A percentile compares a stretch with the other conserved stretches of the same genome.
Evolutionary conservation across 1,284 basidiomycete species (phyloP).

Genomic region (Ganoderma lucidum): DNA sequence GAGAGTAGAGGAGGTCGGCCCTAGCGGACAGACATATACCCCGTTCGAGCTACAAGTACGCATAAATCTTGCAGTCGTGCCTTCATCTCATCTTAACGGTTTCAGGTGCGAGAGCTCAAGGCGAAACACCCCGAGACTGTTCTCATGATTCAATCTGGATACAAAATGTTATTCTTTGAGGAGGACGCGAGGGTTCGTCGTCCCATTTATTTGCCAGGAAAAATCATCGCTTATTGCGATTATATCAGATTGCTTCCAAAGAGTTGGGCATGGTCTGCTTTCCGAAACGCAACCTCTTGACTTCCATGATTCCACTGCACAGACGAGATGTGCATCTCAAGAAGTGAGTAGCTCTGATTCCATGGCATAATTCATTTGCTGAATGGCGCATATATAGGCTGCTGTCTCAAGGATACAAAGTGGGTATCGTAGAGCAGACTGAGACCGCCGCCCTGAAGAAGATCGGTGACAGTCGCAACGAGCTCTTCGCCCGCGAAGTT

Average conservation of each 20-base stretch:
- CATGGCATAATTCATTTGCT: neutral
- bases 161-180: slow-evolving; percentile 90
- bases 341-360: slow-evolving; percentile 60
- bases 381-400: slow-evolving; percentile 56
- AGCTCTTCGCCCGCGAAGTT: slow-evolving; percentile 84
- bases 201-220: neutral
- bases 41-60: slow-evolving; percentile 84
- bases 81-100: neutral
- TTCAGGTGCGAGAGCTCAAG: slow-evolving; percentile 75
- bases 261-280: slow-evolving; percentile 88
- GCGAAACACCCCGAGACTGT: slow-evolving; percentile 78
- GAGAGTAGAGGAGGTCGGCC: slow-evolving; percentile 66
- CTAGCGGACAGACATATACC: slow-evolving; percentile 83
- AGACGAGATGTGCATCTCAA: slow-evolving; percentile 88
- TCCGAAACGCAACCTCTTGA: slow-evolving; percentile 80
- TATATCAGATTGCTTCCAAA: slow-evolving; percentile 73
- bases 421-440: slow-evolving; percentile 92
- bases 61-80: neutral
- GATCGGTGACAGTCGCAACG: slow-evolving; percentile 82
- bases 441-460: slow-evolving; percentile 98
- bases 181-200: slow-evolving; percentile 83
- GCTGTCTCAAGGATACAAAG: slow-evolving; percentile 86
- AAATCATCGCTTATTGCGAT: neutral
- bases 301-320: slow-evolving; percentile 86
- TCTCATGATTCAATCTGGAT: slow-evolving; percentile 89